A percentile compares a stretch with the other conserved stretches of the same genome.
These are phyloP conservation scores for Millerozyma acaciae DNA, from an alignment of 805 yeast genomes.

Conservation along the genomic window DNA sequence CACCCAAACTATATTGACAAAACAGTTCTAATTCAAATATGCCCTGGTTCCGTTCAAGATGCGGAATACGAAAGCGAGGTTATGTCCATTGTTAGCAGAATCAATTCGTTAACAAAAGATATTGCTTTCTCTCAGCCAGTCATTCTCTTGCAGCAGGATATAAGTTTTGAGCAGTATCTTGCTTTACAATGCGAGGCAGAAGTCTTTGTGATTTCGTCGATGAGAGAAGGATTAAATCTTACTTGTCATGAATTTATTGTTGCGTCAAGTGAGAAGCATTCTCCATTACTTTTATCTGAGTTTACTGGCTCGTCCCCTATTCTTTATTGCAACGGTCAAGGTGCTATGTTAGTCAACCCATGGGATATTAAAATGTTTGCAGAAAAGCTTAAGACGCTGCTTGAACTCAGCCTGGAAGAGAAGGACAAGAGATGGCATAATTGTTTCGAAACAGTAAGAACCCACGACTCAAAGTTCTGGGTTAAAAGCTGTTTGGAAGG, in stretches of 20 bases:
- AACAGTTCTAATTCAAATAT: conserved; percentile 79
- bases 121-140: conserved; percentile 79
- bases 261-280: conserved; percentile 64
- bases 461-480: conserved; percentile 77
- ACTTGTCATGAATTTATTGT: conserved; percentile 93
- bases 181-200: conserved; percentile 86
- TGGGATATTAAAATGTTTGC: conserved; percentile 77
- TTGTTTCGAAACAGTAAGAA: conserved; percentile 54
- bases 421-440: conserved; percentile 58
- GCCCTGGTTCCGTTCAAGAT: conserved; percentile 55
- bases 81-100: conserved; percentile 74
- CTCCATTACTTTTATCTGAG: conserved; percentile 85
- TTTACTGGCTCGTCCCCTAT: conserved; percentile 92
- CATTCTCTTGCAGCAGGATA: conserved; percentile 80
- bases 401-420: conserved; percentile 62
- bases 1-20: conserved; percentile 68
- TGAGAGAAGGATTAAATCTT: conserved; percentile 95
- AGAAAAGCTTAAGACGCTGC: conserved; percentile 56
- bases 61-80: conserved; percentile 69
- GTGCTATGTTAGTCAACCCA: conserved; percentile 81
- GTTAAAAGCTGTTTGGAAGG: conserved; percentile 51
- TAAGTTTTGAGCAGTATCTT: conserved; percentile 83
- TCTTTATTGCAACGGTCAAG: conserved; percentile 47
- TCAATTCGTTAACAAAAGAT: conserved; percentile 71
- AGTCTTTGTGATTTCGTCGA: conserved; percentile 78